Conservation (phyloP, 805 yeast species). For the Jamesozyma spencerorum region DNA sequence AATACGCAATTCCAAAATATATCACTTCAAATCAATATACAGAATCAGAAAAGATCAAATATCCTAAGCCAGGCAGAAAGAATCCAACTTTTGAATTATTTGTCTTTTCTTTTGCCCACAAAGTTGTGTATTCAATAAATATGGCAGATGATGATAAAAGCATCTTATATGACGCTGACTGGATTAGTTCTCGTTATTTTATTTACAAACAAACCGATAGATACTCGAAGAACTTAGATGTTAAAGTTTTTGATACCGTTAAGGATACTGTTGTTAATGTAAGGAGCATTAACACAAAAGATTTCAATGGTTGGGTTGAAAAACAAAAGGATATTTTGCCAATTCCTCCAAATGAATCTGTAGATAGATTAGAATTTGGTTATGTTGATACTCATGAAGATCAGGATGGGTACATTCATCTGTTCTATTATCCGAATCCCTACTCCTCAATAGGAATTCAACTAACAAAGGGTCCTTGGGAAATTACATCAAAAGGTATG, state of each 20-base stretch:
- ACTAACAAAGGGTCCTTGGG: constrained; percentile 42
- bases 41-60: constrained; percentile 37
- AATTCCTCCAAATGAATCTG: constrained; percentile 31
- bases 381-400: constrained; percentile 54
- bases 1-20: constrained; percentile 44
- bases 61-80: constrained; percentile 64
- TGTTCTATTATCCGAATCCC: constrained; percentile 49
- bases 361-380: constrained; percentile 35
- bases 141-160: constrained; percentile 32
- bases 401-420: constrained; percentile 47
- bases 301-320: constrained; percentile 52
- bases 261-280: constrained; percentile 30
- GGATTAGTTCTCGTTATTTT: constrained; percentile 44
- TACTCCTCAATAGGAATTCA: constrained; percentile 33
- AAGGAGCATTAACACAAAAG: constrained; percentile 36
- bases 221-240: constrained; percentile 45
- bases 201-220: constrained; percentile 57
- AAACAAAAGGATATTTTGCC: constrained; percentile 35
- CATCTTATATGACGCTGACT: constrained; percentile 51
- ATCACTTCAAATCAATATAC: constrained; percentile 42
- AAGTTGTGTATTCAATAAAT: constrained; percentile 17
- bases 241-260: constrained; percentile 35
- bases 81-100: constrained; percentile 49
- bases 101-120: constrained; percentile 32
- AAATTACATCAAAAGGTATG: constrained; percentile 39